A percentile compares a stretch with the other conserved stretches of the same genome.
Conservation (phyloP, 2,329 filamentous ascomycete genomes). For the Diaporthe batatas region DNA sequence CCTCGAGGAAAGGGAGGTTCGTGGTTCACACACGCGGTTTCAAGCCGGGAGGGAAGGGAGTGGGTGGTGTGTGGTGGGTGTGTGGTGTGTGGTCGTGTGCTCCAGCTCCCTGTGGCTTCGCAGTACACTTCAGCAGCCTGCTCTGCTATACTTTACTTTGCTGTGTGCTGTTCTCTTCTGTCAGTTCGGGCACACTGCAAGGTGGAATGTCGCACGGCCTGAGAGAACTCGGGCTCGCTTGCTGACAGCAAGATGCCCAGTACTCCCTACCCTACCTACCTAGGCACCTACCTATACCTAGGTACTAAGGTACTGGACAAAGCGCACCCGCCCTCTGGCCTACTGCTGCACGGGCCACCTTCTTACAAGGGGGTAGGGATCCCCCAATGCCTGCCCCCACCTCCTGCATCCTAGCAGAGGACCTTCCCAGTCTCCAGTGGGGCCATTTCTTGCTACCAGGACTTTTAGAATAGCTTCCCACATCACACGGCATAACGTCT, state of each 20-base stretch:
- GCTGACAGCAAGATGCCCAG: background rate
- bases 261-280: too few relatives aligned
- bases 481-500: background rate
- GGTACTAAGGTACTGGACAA: slow-evolving; percentile 1
- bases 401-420: background rate
- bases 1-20: slow-evolving; percentile 29
- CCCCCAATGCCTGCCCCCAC: background rate
- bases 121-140: background rate
- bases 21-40: background rate
- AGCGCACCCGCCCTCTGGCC: background rate
- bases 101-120: slow-evolving; percentile 20
- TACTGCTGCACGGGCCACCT: slow-evolving; percentile 6
- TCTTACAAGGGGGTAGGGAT: too few relatives aligned
- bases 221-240: background rate
- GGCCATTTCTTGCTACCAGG: background rate
- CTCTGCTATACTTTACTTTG: background rate
- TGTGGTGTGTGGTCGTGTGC: slow-evolving; percentile 26
- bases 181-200: background rate
- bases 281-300: too few relatives aligned
- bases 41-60: slow-evolving; percentile 21
- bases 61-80: too few relatives aligned
- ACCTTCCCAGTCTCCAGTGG: background rate
- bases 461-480: background rate
- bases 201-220: background rate
- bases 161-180: slow-evolving; percentile 24